These are phyloP conservation scores for Murraya koenigii DNA, from an alignment of 345 rosid genomes.

Conservation along the genomic window DNA sequence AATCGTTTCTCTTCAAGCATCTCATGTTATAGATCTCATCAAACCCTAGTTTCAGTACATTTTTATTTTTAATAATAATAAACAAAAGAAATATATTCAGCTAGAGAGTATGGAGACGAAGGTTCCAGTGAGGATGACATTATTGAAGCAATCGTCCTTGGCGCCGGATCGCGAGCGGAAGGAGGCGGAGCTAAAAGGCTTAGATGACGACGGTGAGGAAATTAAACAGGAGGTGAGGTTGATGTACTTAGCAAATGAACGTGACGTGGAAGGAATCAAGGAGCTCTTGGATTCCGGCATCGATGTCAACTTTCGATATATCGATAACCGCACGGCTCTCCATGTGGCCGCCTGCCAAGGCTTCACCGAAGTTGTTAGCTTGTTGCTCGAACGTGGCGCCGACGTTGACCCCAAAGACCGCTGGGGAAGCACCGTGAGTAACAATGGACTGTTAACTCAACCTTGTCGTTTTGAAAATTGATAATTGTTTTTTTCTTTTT, in stretches of 20 bases:
- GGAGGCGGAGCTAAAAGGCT: conserved; percentile 24
- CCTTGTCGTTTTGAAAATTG: background rate
- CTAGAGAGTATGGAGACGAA: conserved; percentile 51
- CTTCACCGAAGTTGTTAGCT: conserved; percentile 47
- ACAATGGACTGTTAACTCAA: too few species aligned
- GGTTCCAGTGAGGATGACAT: conserved; percentile 39
- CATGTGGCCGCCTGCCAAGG: conserved; percentile 94
- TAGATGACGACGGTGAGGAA: conserved; percentile 36
- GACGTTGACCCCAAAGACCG: conserved; percentile 65
- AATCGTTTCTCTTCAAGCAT: background rate
- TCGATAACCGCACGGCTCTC: conserved; percentile 80
- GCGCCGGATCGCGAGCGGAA: conserved; percentile 56
- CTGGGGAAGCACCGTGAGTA: conserved; percentile 95
- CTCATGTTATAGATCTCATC: background rate
- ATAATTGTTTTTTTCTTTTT: too few species aligned
- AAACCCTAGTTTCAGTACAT: background rate
- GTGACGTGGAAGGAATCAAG: conserved; percentile 67
- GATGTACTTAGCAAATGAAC: conserved; percentile 71
- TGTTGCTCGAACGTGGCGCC: conserved; percentile 61
- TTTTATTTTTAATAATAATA: background rate
- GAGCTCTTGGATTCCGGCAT: conserved; percentile 66
- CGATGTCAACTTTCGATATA: conserved; percentile 76
- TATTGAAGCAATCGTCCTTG: conserved; percentile 70
- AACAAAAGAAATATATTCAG: background rate
- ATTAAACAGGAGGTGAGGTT: conserved; percentile 57